Conservation (phyloP, 83 land plant species). For the Thuja plicata region DNA sequence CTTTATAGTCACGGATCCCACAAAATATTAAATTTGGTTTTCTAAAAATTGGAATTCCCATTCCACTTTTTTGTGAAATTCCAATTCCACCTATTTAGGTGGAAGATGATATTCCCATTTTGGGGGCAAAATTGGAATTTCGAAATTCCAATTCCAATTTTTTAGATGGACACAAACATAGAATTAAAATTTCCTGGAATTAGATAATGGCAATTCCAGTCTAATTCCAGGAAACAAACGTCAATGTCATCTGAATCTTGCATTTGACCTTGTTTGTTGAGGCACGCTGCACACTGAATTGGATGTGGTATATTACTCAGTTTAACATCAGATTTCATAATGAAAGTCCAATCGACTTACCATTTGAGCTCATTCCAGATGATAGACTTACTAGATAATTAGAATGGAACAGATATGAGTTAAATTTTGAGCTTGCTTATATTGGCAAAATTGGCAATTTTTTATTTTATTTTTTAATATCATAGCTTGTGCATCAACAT, state of each 20-base stretch:
- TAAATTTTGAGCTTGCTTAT: background rate
- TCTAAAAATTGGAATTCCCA: too few species aligned
- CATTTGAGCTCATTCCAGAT: background rate
- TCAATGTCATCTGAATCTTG: background rate
- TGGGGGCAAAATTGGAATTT: too few species aligned
- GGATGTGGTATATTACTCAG: background rate
- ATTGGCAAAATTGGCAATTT: background rate
- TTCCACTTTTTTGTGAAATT: too few species aligned
- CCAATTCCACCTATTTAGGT: too few species aligned
- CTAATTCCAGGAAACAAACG: too few species aligned
- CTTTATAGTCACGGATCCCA: too few species aligned
- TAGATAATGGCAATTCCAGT: too few species aligned
- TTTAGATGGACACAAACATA: too few species aligned
- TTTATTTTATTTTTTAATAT: background rate
- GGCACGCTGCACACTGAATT: background rate
- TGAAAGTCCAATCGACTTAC: background rate
- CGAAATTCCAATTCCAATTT: too few species aligned
- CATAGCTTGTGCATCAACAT: background rate
- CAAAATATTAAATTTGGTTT: too few species aligned
- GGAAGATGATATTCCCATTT: too few species aligned
- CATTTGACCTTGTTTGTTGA: background rate
- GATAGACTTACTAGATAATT: background rate
- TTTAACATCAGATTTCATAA: background rate
- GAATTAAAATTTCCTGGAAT: too few species aligned
- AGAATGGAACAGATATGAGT: background rate